Evolutionary conservation across 106 monocot genomes (phyloP).

Genomic region (Allium sativum): DNA sequence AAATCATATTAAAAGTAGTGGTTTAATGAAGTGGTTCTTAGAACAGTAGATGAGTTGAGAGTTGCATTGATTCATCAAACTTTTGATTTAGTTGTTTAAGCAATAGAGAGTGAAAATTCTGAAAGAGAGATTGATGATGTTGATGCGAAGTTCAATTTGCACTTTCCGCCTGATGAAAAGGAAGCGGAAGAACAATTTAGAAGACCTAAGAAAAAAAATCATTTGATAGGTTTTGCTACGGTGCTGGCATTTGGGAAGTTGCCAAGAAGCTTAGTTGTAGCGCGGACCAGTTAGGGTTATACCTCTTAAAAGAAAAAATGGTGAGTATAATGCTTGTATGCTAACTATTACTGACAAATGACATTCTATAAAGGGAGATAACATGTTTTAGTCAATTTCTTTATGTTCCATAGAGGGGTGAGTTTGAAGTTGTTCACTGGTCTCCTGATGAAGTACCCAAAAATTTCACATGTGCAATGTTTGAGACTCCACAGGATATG

Average conservation of each 20-base stretch:
- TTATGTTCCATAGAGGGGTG: slow-evolving; percentile 26
- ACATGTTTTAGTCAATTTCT: not conserved
- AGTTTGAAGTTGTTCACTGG: slow-evolving; percentile 66
- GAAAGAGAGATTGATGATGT: no score
- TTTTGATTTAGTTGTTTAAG: no score
- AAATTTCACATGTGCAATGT: slow-evolving; percentile 91
- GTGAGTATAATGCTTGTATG: slow-evolving; percentile 16
- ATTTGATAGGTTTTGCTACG: slow-evolving; percentile 67
- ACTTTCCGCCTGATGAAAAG: no score
- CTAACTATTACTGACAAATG: not conserved
- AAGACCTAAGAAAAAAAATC: no score
- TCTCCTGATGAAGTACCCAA: slow-evolving; percentile 83
- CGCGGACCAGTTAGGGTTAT: slow-evolving; percentile 70
- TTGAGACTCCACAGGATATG: slow-evolving; percentile 74
- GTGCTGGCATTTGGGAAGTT: slow-evolving; percentile 92
- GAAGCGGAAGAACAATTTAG: no score
- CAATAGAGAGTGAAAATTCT: no score
- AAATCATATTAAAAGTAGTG: no score
- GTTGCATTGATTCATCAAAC: no score
- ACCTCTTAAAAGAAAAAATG: slow-evolving; percentile 37
- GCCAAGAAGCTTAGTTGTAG: slow-evolving; percentile 76
- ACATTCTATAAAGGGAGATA: not conserved
- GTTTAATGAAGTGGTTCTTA: no score
- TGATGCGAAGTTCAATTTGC: no score
- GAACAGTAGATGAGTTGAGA: no score